Conservation (phyloP, 345 rosid genomes). For the Euphorbia lathyris region DNA sequence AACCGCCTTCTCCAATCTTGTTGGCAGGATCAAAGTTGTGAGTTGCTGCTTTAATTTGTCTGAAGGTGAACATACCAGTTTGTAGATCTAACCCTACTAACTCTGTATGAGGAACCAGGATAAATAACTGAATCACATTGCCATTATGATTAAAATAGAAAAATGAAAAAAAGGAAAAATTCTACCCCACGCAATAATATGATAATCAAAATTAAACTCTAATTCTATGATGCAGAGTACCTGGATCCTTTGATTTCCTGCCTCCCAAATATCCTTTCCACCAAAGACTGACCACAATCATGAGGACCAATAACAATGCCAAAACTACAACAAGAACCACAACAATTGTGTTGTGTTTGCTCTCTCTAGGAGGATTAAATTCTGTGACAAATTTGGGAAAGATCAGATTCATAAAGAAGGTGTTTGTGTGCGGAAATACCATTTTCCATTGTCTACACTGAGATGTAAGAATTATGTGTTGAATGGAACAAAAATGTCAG, state of each 20-base stretch:
- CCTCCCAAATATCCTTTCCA: neutral
- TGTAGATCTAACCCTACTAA: conserved; percentile 59
- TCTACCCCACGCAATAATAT: neutral
- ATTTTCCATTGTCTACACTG: neutral
- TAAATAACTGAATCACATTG: neutral
- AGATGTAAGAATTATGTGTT: neutral
- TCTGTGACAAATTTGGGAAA: neutral
- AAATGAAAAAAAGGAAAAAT: neutral
- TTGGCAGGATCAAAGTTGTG: conserved; percentile 48
- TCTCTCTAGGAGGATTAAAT: neutral
- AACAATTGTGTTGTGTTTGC: neutral
- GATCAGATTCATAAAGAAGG: neutral
- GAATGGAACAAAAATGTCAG: neutral
- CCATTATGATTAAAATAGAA: no score
- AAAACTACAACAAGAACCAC: conserved; percentile 2
- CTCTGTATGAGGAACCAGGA: conserved; percentile 20
- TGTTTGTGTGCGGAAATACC: neutral
- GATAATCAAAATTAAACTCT: neutral
- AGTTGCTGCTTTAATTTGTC: conserved; percentile 70
- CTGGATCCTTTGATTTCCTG: neutral
- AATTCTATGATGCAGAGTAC: neutral
- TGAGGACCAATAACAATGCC: neutral
- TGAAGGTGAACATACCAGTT: conserved; percentile 58
- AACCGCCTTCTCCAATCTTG: conserved; percentile 83
- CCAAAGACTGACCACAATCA: neutral